Conservation (phyloP, 2,329 filamentous ascomycete species). For the Raffaelea albimanens region DNA sequence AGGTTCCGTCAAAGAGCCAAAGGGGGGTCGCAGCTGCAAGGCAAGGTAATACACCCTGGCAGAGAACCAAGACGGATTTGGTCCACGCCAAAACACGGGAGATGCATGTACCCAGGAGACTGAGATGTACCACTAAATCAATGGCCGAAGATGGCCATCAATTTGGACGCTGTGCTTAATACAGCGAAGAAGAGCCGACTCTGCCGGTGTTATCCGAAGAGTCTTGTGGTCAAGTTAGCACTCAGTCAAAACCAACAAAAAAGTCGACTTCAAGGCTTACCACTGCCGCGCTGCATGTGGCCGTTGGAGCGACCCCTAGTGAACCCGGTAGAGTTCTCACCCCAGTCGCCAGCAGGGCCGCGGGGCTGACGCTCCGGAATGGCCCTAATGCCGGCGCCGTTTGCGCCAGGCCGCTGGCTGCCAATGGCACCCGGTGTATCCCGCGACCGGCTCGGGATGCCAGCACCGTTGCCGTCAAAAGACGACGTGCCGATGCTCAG, state of each 20-base stretch:
- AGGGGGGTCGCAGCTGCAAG: no score
- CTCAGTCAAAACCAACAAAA: no score
- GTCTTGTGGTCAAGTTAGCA: conserved; percentile 3
- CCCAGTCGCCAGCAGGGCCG: conserved; percentile 49
- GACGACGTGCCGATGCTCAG: conserved; percentile 37
- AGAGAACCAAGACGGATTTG: not conserved
- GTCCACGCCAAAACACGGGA: no score
- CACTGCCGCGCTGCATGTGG: conserved; percentile 52
- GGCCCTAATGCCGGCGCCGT: conserved; percentile 28
- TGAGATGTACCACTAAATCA: not conserved
- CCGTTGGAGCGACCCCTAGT: conserved; percentile 47
- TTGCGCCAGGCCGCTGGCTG: conserved; percentile 50
- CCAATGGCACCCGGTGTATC: conserved; percentile 53
- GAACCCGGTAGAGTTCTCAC: conserved; percentile 44
- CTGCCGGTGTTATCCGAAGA: conserved; percentile 10
- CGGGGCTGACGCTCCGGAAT: conserved; percentile 55
- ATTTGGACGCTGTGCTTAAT: not conserved
- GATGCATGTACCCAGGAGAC: no score
- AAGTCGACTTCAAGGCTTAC: conserved; percentile 22
- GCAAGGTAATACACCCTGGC: no score
- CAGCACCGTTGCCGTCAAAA: conserved; percentile 32
- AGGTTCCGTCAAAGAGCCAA: no score
- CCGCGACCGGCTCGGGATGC: conserved; percentile 25
- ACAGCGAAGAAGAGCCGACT: conserved; percentile 5
- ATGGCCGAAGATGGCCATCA: not conserved